These are phyloP conservation scores for Aureobasidium sp. DNA, from an alignment of 2,329 filamentous ascomycete genomes.

Conservation along the genomic window DNA sequence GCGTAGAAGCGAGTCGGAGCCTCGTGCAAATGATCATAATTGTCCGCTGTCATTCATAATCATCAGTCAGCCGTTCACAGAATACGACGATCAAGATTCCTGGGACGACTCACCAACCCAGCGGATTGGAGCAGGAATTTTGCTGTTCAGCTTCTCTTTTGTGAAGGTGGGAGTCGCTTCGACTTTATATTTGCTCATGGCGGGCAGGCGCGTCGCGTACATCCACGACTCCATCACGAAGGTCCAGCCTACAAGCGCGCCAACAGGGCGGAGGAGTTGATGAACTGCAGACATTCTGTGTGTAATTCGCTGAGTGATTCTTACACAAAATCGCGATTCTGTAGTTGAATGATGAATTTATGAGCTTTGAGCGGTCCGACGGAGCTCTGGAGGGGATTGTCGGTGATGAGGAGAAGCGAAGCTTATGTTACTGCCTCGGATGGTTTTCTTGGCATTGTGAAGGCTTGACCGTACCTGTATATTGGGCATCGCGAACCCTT, in stretches of 20 bases:
- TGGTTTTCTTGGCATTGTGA: neutral
- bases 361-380: too few relatives aligned
- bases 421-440: neutral
- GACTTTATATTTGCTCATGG: constrained; percentile 28
- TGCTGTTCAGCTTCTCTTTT: constrained; percentile 18
- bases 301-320: neutral
- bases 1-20: constrained; percentile 43
- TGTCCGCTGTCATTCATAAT: too few relatives aligned
- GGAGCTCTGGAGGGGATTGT: too few relatives aligned
- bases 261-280: constrained; percentile 22
- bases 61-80: too few relatives aligned
- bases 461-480: too few relatives aligned
- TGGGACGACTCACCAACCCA: constrained; percentile 2
- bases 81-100: too few relatives aligned
- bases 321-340: too few relatives aligned
- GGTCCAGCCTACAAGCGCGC: constrained; percentile 33
- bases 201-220: constrained; percentile 36
- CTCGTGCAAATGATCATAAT: constrained; percentile 40
- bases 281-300: constrained; percentile 10
- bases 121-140: constrained; percentile 22
- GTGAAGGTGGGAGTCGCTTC: constrained; percentile 1
- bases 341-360: neutral
- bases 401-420: neutral
- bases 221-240: constrained; percentile 38
- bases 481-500: too few relatives aligned